Evolutionary conservation across 305 asterid species (phyloP).

Genomic region (Plantago lanceolata): DNA sequence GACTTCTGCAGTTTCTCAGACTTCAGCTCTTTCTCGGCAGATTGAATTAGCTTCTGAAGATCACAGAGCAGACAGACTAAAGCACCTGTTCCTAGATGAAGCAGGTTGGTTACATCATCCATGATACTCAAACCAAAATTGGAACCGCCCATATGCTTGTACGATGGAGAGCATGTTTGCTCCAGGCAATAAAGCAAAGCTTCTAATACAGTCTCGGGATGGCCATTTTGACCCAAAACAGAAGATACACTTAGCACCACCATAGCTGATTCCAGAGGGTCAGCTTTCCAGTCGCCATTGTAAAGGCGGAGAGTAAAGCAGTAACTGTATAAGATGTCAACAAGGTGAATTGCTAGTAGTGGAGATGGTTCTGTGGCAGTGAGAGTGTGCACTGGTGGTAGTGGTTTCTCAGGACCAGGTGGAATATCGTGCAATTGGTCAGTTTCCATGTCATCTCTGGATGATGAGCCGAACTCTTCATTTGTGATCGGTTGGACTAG

Average conservation of each 20-base stretch:
- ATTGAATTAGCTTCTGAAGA: slow-evolving; percentile 46
- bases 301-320: slow-evolving; percentile 87
- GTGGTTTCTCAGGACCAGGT: slow-evolving; percentile 62
- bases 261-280: slow-evolving; percentile 52
- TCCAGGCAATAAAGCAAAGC: slow-evolving; percentile 67
- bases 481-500: slow-evolving; percentile 52
- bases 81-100: slow-evolving; percentile 53
- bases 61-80: slow-evolving; percentile 68
- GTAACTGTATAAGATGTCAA: slow-evolving; percentile 68
- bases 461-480: slow-evolving; percentile 23
- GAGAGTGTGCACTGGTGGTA: slow-evolving; percentile 54
- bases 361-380: slow-evolving; percentile 69
- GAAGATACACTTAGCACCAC: slow-evolving; percentile 55
- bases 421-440: slow-evolving; percentile 47
- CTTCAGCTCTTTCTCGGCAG: slow-evolving; percentile 51
- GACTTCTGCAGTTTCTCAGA: slow-evolving; percentile 41
- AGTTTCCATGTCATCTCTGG: slow-evolving; percentile 26
- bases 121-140: slow-evolving; percentile 51
- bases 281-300: slow-evolving; percentile 75
- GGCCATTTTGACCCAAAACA: slow-evolving; percentile 51
- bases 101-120: slow-evolving; percentile 49
- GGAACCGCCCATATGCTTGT: slow-evolving; percentile 65
- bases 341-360: slow-evolving; percentile 65
- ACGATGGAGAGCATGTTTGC: slow-evolving; percentile 61
- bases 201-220: slow-evolving; percentile 59